A percentile compares a stretch with the other conserved stretches of the same genome.
Evolutionary conservation across 208 protist species (phyloP).

Genomic region (Porcisia hertigi): DNA sequence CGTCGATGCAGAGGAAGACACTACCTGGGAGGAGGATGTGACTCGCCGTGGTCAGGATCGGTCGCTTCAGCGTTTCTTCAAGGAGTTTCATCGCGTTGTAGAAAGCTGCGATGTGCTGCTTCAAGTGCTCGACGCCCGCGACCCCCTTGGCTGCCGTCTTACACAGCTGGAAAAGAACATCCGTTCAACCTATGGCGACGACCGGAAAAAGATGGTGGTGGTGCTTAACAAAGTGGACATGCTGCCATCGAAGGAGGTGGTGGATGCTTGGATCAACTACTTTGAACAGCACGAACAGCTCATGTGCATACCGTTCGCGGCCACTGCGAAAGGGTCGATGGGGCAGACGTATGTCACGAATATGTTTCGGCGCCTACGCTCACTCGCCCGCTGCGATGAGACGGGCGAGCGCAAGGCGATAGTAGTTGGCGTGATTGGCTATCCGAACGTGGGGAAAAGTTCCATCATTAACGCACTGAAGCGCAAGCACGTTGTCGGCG

Average conservation of each 20-base stretch:
- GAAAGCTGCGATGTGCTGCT: conserved; percentile 96
- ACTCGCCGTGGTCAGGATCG: conserved; percentile 58
- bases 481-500: conserved; percentile 87
- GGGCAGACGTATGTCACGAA: conserved; percentile 67
- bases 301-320: conserved; percentile 85
- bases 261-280: conserved; percentile 84
- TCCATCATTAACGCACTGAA: conserved; percentile 98
- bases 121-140: conserved; percentile 97
- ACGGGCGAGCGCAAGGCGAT: conserved; percentile 88
- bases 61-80: conserved; percentile 87
- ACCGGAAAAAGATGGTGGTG: conserved; percentile 93
- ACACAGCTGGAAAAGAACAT: conserved; percentile 93
- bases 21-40: conserved; percentile 45
- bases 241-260: conserved; percentile 92
- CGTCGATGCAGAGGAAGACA: conserved; percentile 31
- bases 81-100: conserved; percentile 92
- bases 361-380: conserved; percentile 93
- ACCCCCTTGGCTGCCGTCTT: conserved; percentile 96
- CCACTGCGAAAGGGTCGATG: conserved; percentile 73
- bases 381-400: conserved; percentile 77
- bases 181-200: conserved; percentile 83
- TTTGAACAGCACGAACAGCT: conserved; percentile 84
- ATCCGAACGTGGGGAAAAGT: conserved; percentile 98
- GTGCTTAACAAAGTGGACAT: conserved; percentile 98
- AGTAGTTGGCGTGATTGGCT: conserved; percentile 97